Conservation (phyloP, 768 basidiomycete species). For the Serendipita sp. region DNA sequence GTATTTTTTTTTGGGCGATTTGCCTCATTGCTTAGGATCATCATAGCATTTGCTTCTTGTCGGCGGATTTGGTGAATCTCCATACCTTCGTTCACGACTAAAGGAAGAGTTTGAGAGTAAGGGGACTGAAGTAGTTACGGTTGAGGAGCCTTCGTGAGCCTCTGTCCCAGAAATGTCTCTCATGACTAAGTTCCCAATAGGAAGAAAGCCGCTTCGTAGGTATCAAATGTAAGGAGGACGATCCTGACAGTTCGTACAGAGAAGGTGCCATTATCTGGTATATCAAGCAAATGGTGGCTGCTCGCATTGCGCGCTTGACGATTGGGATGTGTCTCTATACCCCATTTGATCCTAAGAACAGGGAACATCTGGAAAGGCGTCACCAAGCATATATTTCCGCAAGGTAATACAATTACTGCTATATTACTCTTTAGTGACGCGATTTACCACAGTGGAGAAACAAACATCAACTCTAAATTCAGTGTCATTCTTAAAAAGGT, state of each 20-base stretch:
- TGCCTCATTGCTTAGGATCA: not conserved
- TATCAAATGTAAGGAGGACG: not conserved
- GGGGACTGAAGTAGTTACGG: not conserved
- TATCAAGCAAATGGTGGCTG: not conserved
- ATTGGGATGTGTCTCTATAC: not conserved
- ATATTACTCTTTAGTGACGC: not conserved
- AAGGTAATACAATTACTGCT: not conserved
- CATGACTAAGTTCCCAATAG: not conserved
- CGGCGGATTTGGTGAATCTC: constrained; percentile 9
- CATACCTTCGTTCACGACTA: not conserved
- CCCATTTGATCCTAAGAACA: not conserved
- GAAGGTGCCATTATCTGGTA: not conserved
- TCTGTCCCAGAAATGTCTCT: not conserved
- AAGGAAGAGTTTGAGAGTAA: not conserved
- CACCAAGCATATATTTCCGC: not conserved
- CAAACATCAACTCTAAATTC: not conserved
- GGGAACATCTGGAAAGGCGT: not conserved
- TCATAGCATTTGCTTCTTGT: constrained; percentile 2
- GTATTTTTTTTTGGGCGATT: not conserved
- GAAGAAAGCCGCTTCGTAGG: not conserved
- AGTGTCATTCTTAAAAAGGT: not conserved
- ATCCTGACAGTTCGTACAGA: not conserved
- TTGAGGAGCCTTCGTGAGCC: not conserved
- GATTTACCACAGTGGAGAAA: not conserved
- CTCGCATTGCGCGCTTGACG: not conserved